Evolutionary conservation across 257 asterid genomes (phyloP).

Genomic region (Solanum boliviense): DNA sequence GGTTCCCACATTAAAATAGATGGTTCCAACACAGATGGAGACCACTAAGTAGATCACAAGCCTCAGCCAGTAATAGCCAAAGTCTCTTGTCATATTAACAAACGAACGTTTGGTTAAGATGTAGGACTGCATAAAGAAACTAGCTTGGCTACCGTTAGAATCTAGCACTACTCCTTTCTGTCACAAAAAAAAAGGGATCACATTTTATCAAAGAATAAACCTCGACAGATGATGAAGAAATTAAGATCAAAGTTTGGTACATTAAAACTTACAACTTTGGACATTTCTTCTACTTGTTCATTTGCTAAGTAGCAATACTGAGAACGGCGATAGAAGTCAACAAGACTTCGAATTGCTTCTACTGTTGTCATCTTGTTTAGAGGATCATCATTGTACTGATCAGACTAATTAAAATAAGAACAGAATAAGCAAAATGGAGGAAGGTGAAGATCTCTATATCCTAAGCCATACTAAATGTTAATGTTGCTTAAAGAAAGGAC

Average conservation of each 20-base stretch:
- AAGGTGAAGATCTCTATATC: background rate
- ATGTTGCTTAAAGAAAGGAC: background rate
- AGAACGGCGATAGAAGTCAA: slow-evolving; percentile 51
- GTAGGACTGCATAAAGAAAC: slow-evolving; percentile 79
- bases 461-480: background rate
- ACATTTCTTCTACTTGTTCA: slow-evolving; percentile 70
- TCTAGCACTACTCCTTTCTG: slow-evolving; percentile 93
- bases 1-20: slow-evolving; percentile 76
- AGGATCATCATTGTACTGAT: slow-evolving; percentile 65
- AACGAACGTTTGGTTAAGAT: slow-evolving; percentile 79
- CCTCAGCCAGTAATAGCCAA: slow-evolving; percentile 96
- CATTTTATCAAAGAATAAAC: background rate
- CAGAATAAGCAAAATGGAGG: background rate
- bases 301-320: slow-evolving; percentile 25
- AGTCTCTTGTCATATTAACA: slow-evolving; percentile 92
- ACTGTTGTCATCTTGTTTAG: slow-evolving; percentile 71
- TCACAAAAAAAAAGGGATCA: background rate
- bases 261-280: slow-evolving; percentile 60
- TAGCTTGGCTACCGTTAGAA: slow-evolving; percentile 93
- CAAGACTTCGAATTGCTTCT: slow-evolving; percentile 61
- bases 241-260: background rate
- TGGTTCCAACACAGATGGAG: slow-evolving; percentile 83
- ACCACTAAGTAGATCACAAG: slow-evolving; percentile 77
- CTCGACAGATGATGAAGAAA: background rate
- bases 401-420: slow-evolving; percentile 33